Percentiles rank a stretch among this genome's conserved stretches.
phyloP scores from a whole-genome alignment of 495 filamentous ascomycete genomes.

The Aspergillus panamensis region DNA sequence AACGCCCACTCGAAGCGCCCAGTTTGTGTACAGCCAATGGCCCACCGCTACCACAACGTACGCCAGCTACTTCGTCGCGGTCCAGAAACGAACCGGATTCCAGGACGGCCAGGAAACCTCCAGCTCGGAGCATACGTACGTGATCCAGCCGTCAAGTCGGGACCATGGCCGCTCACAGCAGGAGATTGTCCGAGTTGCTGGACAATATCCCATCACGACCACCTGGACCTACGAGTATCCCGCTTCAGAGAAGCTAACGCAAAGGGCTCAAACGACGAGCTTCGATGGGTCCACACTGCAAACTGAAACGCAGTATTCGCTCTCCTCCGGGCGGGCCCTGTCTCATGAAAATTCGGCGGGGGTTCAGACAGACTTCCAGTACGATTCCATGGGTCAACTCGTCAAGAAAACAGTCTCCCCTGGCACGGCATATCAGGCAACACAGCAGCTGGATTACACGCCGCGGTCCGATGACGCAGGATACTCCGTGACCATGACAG shows the following conservation, averaged over 20 bases:
- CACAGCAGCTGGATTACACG: background rate
- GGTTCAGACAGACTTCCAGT: background rate
- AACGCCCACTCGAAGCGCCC: slow-evolving; percentile 1
- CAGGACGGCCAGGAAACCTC: background rate
- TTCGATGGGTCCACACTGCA: background rate
- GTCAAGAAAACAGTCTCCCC: background rate
- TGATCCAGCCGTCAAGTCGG: background rate
- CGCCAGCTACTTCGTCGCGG: background rate
- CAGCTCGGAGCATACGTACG: slow-evolving; percentile 6
- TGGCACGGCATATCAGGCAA: background rate
- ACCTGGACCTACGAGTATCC: background rate
- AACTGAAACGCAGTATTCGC: background rate
- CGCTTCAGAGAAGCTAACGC: background rate
- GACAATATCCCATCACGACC: background rate
- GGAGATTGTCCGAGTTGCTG: background rate
- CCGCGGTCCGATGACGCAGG: background rate
- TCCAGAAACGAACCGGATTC: too few species aligned
- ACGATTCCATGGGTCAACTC: background rate
- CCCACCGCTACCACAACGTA: background rate
- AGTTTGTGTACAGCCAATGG: slow-evolving; percentile 1
- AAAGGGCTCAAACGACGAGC: background rate
- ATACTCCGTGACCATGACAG: background rate
- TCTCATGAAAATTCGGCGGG: background rate
- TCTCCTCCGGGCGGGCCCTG: background rate
- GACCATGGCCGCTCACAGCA: slow-evolving; percentile 8